These are phyloP conservation scores for Cercophora samala DNA, from an alignment of 495 filamentous ascomycete genomes.

Conservation along the genomic window DNA sequence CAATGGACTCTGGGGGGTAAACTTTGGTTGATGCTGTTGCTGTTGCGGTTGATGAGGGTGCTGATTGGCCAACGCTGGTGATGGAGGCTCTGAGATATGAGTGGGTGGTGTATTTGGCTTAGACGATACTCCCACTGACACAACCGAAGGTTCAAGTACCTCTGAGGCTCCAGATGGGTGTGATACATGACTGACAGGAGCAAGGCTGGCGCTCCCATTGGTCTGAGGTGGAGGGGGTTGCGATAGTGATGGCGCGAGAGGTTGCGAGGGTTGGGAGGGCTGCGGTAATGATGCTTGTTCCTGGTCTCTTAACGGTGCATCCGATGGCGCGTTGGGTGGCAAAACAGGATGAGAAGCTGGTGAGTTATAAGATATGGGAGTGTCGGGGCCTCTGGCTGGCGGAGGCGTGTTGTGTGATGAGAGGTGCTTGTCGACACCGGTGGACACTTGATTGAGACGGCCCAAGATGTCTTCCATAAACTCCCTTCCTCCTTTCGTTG, in stretches of 20 bases:
- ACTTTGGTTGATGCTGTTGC: background rate
- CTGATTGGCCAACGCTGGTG: background rate
- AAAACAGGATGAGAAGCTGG: background rate
- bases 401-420: conserved; percentile 17
- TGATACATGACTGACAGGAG: background rate
- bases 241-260: background rate
- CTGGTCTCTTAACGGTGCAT: background rate
- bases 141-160: background rate
- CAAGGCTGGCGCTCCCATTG: background rate
- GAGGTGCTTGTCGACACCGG: conserved; percentile 11
- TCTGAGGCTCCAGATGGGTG: background rate
- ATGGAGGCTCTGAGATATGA: background rate
- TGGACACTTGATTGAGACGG: conserved; percentile 26
- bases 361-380: conserved; percentile 22
- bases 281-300: background rate
- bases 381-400: conserved; percentile 18
- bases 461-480: conserved; percentile 25
- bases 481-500: conserved; percentile 27
- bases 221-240: background rate
- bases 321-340: background rate
- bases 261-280: background rate
- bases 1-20: background rate
- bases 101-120: background rate
- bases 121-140: background rate
- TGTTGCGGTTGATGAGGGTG: background rate